These are phyloP conservation scores for Lepraria neglecta DNA, from an alignment of 495 filamentous ascomycete genomes.

Conservation along the genomic window DNA sequence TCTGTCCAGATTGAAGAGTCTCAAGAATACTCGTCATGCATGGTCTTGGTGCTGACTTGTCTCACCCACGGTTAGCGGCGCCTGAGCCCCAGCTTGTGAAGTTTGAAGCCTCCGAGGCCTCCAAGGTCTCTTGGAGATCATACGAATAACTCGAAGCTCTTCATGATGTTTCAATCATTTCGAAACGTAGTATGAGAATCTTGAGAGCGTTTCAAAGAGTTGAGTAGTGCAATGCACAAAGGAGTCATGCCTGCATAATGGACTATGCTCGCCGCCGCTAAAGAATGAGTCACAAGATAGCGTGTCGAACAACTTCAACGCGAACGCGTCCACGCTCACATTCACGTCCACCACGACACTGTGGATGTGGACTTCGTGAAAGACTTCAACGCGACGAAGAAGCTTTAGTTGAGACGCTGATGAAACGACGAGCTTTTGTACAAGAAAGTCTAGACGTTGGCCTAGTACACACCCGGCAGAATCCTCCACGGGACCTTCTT, in stretches of 20 bases:
- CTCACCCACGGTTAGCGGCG: background rate
- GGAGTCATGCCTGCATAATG: conserved; percentile 15
- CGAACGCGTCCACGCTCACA: background rate
- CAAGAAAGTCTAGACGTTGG: background rate
- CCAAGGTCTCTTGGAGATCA: background rate
- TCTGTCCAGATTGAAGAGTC: background rate
- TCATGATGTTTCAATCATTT: background rate
- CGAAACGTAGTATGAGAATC: conserved; percentile 2
- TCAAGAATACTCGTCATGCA: background rate
- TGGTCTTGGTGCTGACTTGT: background rate
- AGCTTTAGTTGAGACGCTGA: conserved; percentile 4
- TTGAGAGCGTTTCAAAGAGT: conserved; percentile 11
- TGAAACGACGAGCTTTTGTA: conserved; percentile 1
- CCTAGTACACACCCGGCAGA: conserved; percentile 81
- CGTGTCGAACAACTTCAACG: background rate
- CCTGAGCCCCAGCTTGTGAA: background rate
- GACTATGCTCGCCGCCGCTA: conserved; percentile 1
- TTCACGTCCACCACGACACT: background rate
- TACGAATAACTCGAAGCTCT: background rate
- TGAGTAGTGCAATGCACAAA: conserved; percentile 6
- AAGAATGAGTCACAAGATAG: conserved; percentile 12
- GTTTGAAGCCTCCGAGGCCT: background rate
- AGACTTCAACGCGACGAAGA: background rate
- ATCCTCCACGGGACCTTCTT: conserved; percentile 78
- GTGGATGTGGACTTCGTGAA: background rate